Evolutionary conservation across 805 yeast genomes (phyloP).

Genomic region (Lipomyces anomalus): DNA sequence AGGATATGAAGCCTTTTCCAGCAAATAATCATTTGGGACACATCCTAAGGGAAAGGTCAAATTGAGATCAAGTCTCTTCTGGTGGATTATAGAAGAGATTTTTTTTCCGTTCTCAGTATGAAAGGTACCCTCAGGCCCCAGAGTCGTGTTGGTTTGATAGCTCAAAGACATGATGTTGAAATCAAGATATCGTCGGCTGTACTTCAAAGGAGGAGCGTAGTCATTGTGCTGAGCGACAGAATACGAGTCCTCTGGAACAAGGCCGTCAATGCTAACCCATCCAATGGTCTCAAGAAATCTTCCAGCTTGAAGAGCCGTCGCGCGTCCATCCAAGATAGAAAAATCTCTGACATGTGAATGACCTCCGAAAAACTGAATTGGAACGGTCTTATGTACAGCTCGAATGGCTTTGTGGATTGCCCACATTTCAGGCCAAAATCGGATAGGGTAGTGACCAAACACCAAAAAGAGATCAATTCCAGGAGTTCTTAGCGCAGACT

Average conservation of each 20-base stretch:
- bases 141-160: slow-evolving; percentile 46
- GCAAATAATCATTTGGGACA: slow-evolving; percentile 61
- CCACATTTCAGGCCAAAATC: slow-evolving; percentile 50
- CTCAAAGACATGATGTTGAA: slow-evolving; percentile 68
- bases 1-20: slow-evolving; percentile 60
- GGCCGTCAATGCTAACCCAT: slow-evolving; percentile 55
- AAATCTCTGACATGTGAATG: slow-evolving; percentile 91
- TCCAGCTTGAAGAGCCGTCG: slow-evolving; percentile 87
- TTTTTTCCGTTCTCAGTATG: slow-evolving; percentile 51
- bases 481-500: slow-evolving; percentile 36
- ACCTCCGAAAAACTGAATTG: slow-evolving; percentile 88
- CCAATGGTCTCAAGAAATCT: slow-evolving; percentile 93
- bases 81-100: slow-evolving; percentile 42
- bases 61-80: slow-evolving; percentile 44
- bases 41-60: slow-evolving; percentile 55
- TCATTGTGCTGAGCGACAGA: slow-evolving; percentile 18
- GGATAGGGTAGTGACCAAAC: slow-evolving; percentile 76
- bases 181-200: slow-evolving; percentile 70
- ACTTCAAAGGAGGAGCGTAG: slow-evolving; percentile 29
- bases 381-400: slow-evolving; percentile 49
- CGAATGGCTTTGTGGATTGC: slow-evolving; percentile 49
- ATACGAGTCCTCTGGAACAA: slow-evolving; percentile 8
- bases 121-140: slow-evolving; percentile 35
- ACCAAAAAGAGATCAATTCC: slow-evolving; percentile 63
- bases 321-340: slow-evolving; percentile 53